Base-by-base conservation (phyloP, 208 protist genomes). In the Trypanosoma platydactyli region DNA sequence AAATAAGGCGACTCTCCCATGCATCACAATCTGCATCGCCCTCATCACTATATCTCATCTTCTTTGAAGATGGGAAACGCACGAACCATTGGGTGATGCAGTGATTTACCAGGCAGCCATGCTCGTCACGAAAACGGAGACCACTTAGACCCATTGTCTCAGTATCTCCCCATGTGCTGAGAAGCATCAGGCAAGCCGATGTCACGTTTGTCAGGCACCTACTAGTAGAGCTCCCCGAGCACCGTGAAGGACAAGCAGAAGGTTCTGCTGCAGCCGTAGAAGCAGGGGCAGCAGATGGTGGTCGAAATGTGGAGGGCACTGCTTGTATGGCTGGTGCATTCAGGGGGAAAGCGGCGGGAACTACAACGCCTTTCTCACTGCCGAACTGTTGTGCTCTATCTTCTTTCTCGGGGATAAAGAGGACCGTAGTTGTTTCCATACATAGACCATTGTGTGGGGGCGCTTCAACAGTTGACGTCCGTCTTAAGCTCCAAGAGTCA, bases 101-200 rank as follows among this genome's bases (percentile, higher is more conserved):
- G 0, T 68, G 48, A 45, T 25, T 65, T 30, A 88, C 66, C 24
- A 84, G 25, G 48, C 81, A 49, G 4, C 81, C 85, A 7, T 41
- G 33, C 9, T 71, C 80, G 61, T 88, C 79, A 2, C 85, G 76
- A 55, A 91, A 74, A 40, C 85, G 85, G 22, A 91, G 54, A 5
- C 81, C 79, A 58, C 71, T 82, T 12, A 91, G 69, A 16, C 85
- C 85, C 30, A 87, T 76, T 42, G 66, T 38, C 38, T 78, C 54
- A 11, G 71, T 71, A 52, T 86, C 79, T n/a, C 85, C 85, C 85
- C 85, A 91, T n/a, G 81, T 91, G 15, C 72, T 67, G 38, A 91
- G 72, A 12, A 91, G 45, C 73, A 87, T 64, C 12, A 91, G 42
- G 49, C 77, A 86, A 54, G 81, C 30, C 5, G 76, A 77, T n/a